phyloP scores from a whole-genome alignment of 371 early-diverging fungal genomes.

The Vairimorpha ceranae region DNA sequence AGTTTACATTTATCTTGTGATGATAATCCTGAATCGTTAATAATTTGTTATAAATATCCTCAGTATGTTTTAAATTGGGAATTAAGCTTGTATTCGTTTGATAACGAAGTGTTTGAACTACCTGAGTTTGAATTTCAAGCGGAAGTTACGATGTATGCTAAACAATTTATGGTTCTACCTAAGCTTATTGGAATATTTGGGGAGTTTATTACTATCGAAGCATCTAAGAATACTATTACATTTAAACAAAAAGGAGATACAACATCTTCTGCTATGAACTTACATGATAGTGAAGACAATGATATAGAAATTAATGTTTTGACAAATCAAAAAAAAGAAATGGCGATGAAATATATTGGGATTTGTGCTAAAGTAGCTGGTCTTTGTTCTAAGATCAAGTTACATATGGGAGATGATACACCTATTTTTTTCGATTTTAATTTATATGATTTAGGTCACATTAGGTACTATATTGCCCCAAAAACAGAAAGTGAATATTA shows the following conservation, averaged over 20 bases:
- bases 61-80: slow-evolving; percentile 24
- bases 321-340: slow-evolving; percentile 35
- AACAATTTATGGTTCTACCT: slow-evolving; percentile 44
- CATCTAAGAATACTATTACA: slow-evolving; percentile 28
- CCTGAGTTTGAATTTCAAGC: slow-evolving; percentile 41
- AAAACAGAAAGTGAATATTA: slow-evolving; percentile 37
- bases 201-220: slow-evolving; percentile 45
- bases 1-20: slow-evolving; percentile 27
- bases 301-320: slow-evolving; percentile 24
- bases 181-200: slow-evolving; percentile 49
- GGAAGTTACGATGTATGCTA: slow-evolving; percentile 34
- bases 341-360: slow-evolving; percentile 60
- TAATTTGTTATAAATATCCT: slow-evolving; percentile 19
- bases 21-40: slow-evolving; percentile 35
- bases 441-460: slow-evolving; percentile 40
- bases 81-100: slow-evolving; percentile 43
- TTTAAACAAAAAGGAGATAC: slow-evolving; percentile 52
- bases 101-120: slow-evolving; percentile 37
- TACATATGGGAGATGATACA: slow-evolving; percentile 34
- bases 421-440: slow-evolving; percentile 56
- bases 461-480: slow-evolving; percentile 57
- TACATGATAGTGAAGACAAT: slow-evolving; percentile 14
- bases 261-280: slow-evolving; percentile 30
- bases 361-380: slow-evolving; percentile 40
- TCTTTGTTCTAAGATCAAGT: slow-evolving; percentile 30